Evolutionary conservation across 495 filamentous ascomycete species (phyloP).

Genomic region (Penicillium canariense): DNA sequence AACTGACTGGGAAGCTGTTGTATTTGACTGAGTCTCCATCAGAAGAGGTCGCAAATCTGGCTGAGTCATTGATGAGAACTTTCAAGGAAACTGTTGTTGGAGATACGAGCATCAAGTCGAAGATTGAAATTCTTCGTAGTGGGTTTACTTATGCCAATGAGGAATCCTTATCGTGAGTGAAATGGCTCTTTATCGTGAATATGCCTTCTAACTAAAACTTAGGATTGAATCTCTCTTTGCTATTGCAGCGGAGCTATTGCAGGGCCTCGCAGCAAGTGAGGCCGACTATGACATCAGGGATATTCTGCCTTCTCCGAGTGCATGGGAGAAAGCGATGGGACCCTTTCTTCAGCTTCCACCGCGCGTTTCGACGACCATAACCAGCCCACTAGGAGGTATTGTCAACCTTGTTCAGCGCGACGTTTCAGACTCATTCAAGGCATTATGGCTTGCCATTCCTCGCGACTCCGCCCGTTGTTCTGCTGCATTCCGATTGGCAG

Average conservation of each 20-base stretch:
- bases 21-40: conserved; percentile 55
- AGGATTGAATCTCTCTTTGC: conserved; percentile 53
- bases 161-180: conserved; percentile 53
- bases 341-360: conserved; percentile 58
- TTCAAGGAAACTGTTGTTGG: conserved; percentile 38
- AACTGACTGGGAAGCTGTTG: conserved; percentile 54
- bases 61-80: conserved; percentile 42
- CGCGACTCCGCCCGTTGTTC: conserved; percentile 69
- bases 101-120: conserved; percentile 39
- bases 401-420: conserved; percentile 59
- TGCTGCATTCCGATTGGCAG: conserved; percentile 67
- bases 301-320: conserved; percentile 46
- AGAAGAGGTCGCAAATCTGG: conserved; percentile 51
- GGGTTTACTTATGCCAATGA: conserved; percentile 49
- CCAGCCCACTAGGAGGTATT: conserved; percentile 66
- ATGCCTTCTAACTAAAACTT: conserved; percentile 14
- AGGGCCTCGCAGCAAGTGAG: conserved; percentile 32
- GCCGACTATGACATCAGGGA: conserved; percentile 30
- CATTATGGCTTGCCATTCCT: conserved; percentile 32
- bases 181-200: too few species aligned
- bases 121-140: conserved; percentile 50
- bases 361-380: conserved; percentile 64
- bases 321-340: conserved; percentile 54
- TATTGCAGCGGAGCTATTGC: conserved; percentile 53
- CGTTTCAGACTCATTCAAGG: conserved; percentile 23